Percentiles rank a stretch among this genome's conserved stretches.
Conservation (phyloP, 805 yeast genomes). For the Torulaspora franciscae region DNA sequence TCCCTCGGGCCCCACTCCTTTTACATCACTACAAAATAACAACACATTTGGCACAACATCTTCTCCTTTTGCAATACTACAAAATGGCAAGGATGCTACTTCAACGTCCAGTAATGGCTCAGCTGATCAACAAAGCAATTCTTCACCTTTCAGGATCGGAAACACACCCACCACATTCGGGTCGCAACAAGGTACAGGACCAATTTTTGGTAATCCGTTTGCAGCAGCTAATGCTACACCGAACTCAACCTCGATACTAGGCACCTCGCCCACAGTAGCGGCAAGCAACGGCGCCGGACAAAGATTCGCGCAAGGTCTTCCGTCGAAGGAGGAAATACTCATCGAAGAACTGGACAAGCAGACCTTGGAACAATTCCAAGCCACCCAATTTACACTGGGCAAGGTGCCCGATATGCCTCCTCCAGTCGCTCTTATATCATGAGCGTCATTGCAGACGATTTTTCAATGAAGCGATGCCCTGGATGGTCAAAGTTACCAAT, state of each 20-base stretch:
- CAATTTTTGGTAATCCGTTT: background rate
- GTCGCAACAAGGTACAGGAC: background rate
- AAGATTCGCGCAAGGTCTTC: conserved; percentile 35
- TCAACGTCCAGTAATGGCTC: background rate
- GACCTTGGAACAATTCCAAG: conserved; percentile 45
- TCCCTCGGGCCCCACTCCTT: conserved; percentile 3
- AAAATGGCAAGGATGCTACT: background rate
- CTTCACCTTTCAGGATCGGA: background rate
- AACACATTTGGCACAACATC: background rate
- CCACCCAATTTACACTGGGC: conserved; percentile 50
- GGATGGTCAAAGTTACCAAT: background rate
- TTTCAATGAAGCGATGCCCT: conserved; percentile 7
- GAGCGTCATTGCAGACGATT: conserved; percentile 6
- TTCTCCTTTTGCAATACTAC: conserved; percentile 2
- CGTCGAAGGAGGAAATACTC: conserved; percentile 26
- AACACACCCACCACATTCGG: background rate
- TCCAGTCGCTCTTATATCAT: conserved; percentile 41
- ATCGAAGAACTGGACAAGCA: conserved; percentile 42
- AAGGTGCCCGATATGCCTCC: conserved; percentile 70
- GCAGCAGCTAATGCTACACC: background rate
- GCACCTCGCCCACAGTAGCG: background rate
- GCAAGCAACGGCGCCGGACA: conserved; percentile 11
- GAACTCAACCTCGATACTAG: background rate
- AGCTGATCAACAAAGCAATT: background rate
- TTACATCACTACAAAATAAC: conserved; percentile 9